Conservation (phyloP, 2,329 filamentous ascomycete species). For the Stachybotrys chlorohalonatus region DNA sequence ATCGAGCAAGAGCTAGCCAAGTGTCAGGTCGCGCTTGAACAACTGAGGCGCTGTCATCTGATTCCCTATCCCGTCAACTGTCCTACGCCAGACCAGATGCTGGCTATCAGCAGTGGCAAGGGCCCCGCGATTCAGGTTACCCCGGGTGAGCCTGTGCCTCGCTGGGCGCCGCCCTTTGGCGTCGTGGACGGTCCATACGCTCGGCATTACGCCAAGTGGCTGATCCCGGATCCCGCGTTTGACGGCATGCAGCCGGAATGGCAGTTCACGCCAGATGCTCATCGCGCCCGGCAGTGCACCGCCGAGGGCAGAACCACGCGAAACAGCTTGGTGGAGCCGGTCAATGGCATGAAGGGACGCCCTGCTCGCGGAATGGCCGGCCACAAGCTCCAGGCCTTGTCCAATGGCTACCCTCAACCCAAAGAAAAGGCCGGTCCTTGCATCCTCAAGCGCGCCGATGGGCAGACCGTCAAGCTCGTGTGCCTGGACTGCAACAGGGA, state of each 20-base stretch:
- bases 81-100: slow-evolving; percentile 56
- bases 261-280: slow-evolving; percentile 30
- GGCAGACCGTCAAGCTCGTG: slow-evolving; percentile 78
- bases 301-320: slow-evolving; percentile 71
- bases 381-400: slow-evolving; percentile 59
- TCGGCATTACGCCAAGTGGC: slow-evolving; percentile 91
- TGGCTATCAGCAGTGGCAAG: slow-evolving; percentile 63
- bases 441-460: slow-evolving; percentile 77
- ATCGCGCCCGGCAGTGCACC: slow-evolving; percentile 33
- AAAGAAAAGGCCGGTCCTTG: slow-evolving; percentile 79
- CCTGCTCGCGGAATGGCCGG: slow-evolving; percentile 40
- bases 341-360: slow-evolving; percentile 39
- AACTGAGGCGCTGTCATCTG: slow-evolving; percentile 83
- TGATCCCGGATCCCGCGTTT: slow-evolving; percentile 80
- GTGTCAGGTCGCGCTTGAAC: slow-evolving; percentile 87
- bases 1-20: slow-evolving; percentile 96
- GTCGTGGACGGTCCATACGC: slow-evolving; percentile 89
- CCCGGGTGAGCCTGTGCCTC: slow-evolving; percentile 56
- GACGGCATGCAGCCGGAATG: slow-evolving; percentile 54
- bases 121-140: slow-evolving; percentile 59
- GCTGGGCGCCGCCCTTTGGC: slow-evolving; percentile 80
- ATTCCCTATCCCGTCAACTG: slow-evolving; percentile 77
- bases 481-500: slow-evolving; percentile 82
- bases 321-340: slow-evolving; percentile 48
- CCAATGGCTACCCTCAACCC: slow-evolving; percentile 60